Evolutionary conservation across 352 stramenopile genomes (phyloP).

Genomic region (Phytophthora aleatoria): DNA sequence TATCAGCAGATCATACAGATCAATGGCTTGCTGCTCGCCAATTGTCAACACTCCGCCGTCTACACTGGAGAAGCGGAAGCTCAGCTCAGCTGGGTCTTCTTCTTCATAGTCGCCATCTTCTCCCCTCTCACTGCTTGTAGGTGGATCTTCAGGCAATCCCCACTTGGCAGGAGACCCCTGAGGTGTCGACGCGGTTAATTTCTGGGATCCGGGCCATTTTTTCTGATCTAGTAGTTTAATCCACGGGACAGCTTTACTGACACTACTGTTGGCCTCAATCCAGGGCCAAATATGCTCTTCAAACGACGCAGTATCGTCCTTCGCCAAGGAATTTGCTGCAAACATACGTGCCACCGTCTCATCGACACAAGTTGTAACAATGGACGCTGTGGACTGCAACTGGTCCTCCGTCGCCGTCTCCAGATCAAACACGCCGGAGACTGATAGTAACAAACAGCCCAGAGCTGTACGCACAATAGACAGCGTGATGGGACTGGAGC

Average conservation of each 20-base stretch:
- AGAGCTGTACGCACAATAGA: slow-evolving; percentile 48
- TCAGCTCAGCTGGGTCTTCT: slow-evolving; percentile 35
- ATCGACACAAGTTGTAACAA: slow-evolving; percentile 59
- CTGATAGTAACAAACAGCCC: slow-evolving; percentile 53
- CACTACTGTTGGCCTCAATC: slow-evolving; percentile 57
- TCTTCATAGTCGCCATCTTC: slow-evolving; percentile 33
- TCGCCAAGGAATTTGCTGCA: slow-evolving; percentile 44
- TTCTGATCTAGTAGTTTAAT: slow-evolving; percentile 70
- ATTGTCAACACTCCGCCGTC: slow-evolving; percentile 67
- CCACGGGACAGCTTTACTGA: slow-evolving; percentile 58
- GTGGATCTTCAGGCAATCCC: slow-evolving; percentile 25
- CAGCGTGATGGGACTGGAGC: slow-evolving; percentile 41
- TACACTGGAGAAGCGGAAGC: slow-evolving; percentile 72
- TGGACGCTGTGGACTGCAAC: slow-evolving; percentile 57
- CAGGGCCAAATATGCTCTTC: slow-evolving; percentile 59
- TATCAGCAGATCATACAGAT: slow-evolving; percentile 67
- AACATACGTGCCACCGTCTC: slow-evolving; percentile 61
- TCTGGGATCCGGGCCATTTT: slow-evolving; percentile 69
- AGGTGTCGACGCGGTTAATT: slow-evolving; percentile 35
- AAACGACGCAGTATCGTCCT: slow-evolving; percentile 41
- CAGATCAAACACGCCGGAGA: slow-evolving; percentile 72
- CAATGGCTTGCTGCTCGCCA: slow-evolving; percentile 57
- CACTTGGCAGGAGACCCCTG: slow-evolving; percentile 32
- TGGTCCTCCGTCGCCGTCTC: slow-evolving; percentile 53
- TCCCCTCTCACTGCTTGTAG: slow-evolving; percentile 17